These are phyloP conservation scores for Metarhizium anisopliae DNA, from an alignment of 2,329 filamentous ascomycete species.

Conservation along the genomic window DNA sequence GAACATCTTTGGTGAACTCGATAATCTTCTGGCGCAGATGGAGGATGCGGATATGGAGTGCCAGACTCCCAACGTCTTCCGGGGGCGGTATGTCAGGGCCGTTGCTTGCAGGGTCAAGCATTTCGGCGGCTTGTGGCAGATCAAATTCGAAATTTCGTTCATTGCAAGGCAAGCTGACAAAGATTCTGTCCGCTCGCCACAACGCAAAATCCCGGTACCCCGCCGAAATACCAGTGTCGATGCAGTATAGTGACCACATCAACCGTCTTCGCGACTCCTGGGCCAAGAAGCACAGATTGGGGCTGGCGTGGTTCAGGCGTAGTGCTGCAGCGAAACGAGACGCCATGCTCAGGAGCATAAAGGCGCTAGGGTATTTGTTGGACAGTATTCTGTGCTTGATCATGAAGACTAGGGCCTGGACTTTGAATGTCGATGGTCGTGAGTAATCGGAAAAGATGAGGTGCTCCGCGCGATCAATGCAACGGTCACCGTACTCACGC, in stretches of 20 bases:
- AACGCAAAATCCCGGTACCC: constrained; percentile 36
- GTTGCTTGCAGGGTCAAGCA: constrained; percentile 35
- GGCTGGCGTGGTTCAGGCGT: constrained; percentile 32
- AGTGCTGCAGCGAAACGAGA: constrained; percentile 34
- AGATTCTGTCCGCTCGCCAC: constrained; percentile 31
- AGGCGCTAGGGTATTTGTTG: constrained; percentile 34
- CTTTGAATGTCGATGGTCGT: constrained; percentile 46
- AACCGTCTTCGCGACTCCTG: constrained; percentile 33
- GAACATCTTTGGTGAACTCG: constrained; percentile 40
- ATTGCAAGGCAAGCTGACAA: constrained; percentile 32
- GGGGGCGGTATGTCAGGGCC: constrained; percentile 30
- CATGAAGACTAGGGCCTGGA: constrained; percentile 37
- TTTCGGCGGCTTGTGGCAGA: constrained; percentile 44
- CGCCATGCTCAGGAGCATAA: constrained; percentile 34
- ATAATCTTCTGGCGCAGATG: constrained; percentile 46
- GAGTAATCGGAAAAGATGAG: constrained; percentile 45
- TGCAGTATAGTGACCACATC: constrained; percentile 35
- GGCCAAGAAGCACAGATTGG: constrained; percentile 28
- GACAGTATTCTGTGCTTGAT: constrained; percentile 36
- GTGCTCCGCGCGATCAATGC: constrained; percentile 44
- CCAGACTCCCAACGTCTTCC: constrained; percentile 46
- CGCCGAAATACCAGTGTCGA: constrained; percentile 32
- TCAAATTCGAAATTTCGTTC: constrained; percentile 46
- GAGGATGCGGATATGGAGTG: constrained; percentile 46
- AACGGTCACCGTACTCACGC: constrained; percentile 42